phyloP scores from a whole-genome alignment of 2,329 filamentous ascomycete species.

The Neofusicoccum laricinum region DNA sequence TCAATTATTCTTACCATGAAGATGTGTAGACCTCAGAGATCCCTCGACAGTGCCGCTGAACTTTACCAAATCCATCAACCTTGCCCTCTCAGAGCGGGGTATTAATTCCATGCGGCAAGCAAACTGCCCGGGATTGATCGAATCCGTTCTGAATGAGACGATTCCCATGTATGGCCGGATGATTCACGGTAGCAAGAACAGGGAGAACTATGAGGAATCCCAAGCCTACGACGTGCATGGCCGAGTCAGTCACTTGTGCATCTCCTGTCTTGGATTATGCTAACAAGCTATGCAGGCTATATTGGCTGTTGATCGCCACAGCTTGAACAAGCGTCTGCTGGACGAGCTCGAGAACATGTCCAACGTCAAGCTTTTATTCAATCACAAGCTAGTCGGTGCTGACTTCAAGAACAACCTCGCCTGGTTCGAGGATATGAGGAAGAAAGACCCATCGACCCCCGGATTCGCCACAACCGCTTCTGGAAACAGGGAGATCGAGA shows the following conservation, averaged over 20 bases:
- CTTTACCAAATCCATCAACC: constrained; percentile 97
- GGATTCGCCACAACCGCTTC: constrained; percentile 22
- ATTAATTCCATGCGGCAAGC: constrained; percentile 81
- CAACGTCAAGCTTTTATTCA: constrained; percentile 90
- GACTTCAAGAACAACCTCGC: constrained; percentile 77
- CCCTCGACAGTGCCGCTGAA: constrained; percentile 81
- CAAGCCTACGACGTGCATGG: constrained; percentile 90
- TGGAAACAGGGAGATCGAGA: constrained; percentile 65
- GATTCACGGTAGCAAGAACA: constrained; percentile 75
- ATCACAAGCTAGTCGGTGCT: constrained; percentile 87
- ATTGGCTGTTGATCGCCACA: constrained; percentile 79
- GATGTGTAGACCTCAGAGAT: constrained; percentile 73
- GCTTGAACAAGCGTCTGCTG: constrained; percentile 78
- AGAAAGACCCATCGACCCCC: constrained; percentile 20
- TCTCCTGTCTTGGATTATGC: not conserved
- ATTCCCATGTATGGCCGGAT: constrained; percentile 96
- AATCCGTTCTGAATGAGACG: constrained; percentile 71
- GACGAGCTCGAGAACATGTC: constrained; percentile 78
- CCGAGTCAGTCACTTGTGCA: constrained; percentile 55
- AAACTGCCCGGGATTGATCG: constrained; percentile 63
- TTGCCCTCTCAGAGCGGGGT: constrained; percentile 89
- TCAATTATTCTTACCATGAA: constrained; percentile 11
- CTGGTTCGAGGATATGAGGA: constrained; percentile 69
- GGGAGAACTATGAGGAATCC: constrained; percentile 69
- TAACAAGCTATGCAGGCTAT: constrained; percentile 59